Evolutionary conservation across 345 rosid species (phyloP).

Genomic region (Sonneratia alba): DNA sequence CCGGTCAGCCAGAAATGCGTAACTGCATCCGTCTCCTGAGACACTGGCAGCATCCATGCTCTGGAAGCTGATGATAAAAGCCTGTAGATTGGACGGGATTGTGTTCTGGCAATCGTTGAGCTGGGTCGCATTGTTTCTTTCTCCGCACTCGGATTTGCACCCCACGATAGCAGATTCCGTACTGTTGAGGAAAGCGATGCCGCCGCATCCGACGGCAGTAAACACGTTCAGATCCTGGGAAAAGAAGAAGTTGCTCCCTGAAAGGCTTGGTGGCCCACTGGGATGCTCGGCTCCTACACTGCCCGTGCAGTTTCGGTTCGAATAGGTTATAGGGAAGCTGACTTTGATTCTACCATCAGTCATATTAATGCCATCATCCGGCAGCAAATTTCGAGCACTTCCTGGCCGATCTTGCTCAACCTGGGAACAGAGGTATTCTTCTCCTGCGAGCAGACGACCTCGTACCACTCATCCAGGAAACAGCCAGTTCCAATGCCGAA

Average conservation of each 20-base stretch:
- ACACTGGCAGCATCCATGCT: background rate
- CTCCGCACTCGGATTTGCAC: background rate
- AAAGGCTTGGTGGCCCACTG: background rate
- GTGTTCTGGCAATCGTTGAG: background rate
- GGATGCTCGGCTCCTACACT: background rate
- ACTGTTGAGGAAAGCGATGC: background rate
- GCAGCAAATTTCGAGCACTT: conserved; percentile 4
- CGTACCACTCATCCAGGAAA: conserved; percentile 2
- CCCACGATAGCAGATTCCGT: background rate
- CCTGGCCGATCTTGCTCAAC: background rate
- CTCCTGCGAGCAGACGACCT: background rate
- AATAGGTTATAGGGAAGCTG: background rate
- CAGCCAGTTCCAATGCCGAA: conserved; percentile 1
- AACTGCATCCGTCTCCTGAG: background rate
- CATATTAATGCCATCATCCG: no score
- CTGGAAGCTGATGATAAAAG: conserved; percentile 4
- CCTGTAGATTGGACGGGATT: background rate
- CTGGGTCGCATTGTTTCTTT: no score
- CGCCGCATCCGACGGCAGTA: background rate
- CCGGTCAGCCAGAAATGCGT: conserved; percentile 5
- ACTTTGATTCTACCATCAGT: no score
- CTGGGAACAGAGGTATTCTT: background rate
- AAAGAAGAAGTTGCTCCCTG: background rate
- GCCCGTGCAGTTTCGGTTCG: background rate
- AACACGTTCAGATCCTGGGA: background rate